These are phyloP conservation scores for Durio zibethinus DNA, from an alignment of 345 rosid species.

Conservation along the genomic window DNA sequence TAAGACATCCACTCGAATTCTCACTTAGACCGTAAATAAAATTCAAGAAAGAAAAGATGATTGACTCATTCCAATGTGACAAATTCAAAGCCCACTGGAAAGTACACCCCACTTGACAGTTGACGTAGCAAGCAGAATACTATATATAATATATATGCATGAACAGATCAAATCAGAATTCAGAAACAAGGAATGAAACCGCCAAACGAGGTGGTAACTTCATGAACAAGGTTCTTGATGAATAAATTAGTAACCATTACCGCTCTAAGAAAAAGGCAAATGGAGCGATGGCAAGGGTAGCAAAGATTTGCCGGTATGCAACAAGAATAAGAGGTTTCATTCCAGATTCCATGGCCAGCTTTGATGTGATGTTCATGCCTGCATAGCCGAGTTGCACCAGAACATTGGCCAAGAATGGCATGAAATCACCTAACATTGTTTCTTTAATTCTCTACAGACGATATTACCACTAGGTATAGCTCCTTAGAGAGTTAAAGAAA, in stretches of 20 bases:
- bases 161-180: neutral
- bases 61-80: neutral
- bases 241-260: constrained; percentile 25
- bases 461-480: neutral
- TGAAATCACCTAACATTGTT: constrained; percentile 34
- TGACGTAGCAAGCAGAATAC: neutral
- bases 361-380: constrained; percentile 83
- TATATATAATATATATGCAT: neutral
- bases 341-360: constrained; percentile 86
- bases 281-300: constrained; percentile 65
- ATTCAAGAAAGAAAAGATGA: neutral
- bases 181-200: neutral
- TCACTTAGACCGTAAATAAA: neutral
- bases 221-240: neutral
- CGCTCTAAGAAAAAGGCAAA: constrained; percentile 67
- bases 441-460: constrained; percentile 16
- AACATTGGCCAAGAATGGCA: constrained; percentile 78
- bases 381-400: constrained; percentile 70
- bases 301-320: constrained; percentile 75
- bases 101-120: neutral
- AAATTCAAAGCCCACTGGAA: neutral
- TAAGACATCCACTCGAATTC: neutral
- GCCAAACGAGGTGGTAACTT: neutral
- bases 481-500: constrained; percentile 8
- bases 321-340: constrained; percentile 81